Evolutionary conservation across 108 stramenopile genomes (phyloP), one percentile per base, ranked within the genome.

Genomic region (Cyclotella choctawhatcheeana): DNA sequence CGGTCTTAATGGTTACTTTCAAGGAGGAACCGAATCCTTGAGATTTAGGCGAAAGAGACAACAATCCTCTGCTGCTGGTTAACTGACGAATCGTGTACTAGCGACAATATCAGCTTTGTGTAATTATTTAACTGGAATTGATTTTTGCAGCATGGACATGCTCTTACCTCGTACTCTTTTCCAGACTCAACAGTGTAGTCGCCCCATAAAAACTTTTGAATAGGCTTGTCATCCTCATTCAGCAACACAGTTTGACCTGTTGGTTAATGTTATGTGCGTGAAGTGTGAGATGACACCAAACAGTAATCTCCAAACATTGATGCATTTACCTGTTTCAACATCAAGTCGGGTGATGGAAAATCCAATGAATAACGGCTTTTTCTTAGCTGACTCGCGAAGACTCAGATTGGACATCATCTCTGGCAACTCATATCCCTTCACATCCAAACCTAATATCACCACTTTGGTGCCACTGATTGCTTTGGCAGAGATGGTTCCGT

Each of bases 131-230:
- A n/a, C n/a, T n/a, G n/a, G n/a, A n/a, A n/a, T n/a, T n/a, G n/a
- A n/a, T n/a, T n/a, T n/a, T n/a, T n/a, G n/a, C n/a, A n/a, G n/a
- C n/a, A n/a, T n/a, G n/a, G n/a, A n/a, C n/a, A n/a, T n/a, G n/a
- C n/a, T 1, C 33, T 55, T 33, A 61, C 59, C 34, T 51, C 58
- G 20, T 71, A 71, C 29, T 66, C 21, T 31, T 17, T 67, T 40
- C 67, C 78, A 0, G 67, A 53, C 37, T 60, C 17, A 14, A 71
- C 71, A 5, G 56, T 58, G 33, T 79, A 79, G 53, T 79, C 78
- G n/a, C 71, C 71, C 35, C 61, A 79, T 26, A 66, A 33, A 29
- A 79, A 73, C 26, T 73, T 72, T 30, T 79, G 78, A 26, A 79
- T 73, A 4, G 71, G 78, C 52, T 44, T 71, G 3, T 53, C 78